phyloP scores from a whole-genome alignment of 2,329 filamentous ascomycete genomes.

The Hortaea werneckii region DNA sequence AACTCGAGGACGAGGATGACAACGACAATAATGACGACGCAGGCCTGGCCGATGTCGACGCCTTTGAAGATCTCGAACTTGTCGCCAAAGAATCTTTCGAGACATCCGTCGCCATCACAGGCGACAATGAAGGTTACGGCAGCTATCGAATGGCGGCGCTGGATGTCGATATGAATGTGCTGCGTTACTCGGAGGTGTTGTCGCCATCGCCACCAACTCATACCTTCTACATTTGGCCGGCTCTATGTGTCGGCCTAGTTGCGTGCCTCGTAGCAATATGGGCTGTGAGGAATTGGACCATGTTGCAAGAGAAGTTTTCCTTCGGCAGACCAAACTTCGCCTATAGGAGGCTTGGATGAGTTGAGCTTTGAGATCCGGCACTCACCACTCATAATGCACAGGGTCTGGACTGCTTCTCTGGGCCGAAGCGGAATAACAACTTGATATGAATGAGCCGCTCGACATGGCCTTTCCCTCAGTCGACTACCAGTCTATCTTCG shows the following conservation, averaged over 20 bases:
- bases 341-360: no score
- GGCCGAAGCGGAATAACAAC: no score
- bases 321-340: no score
- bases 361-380: no score
- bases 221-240: neutral
- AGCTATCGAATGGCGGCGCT: slow-evolving; percentile 11
- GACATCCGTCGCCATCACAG: slow-evolving; percentile 7
- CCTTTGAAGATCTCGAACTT: slow-evolving; percentile 10
- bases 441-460: no score
- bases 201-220: no score
- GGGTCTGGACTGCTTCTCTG: no score
- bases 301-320: no score
- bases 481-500: no score
- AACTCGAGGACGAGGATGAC: neutral
- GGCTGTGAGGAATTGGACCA: no score
- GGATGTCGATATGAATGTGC: slow-evolving; percentile 7
- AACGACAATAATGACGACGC: neutral
- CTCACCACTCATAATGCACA: no score
- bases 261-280: neutral
- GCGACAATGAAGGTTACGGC: neutral
- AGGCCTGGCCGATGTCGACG: neutral
- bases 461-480: no score
- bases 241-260: neutral
- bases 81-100: slow-evolving; percentile 16
- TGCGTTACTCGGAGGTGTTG: slow-evolving; percentile 4